Percentiles rank a stretch among this genome's conserved stretches.
Evolutionary conservation across 768 basidiomycete species (phyloP).

Genomic region (Tulasnella sp.): DNA sequence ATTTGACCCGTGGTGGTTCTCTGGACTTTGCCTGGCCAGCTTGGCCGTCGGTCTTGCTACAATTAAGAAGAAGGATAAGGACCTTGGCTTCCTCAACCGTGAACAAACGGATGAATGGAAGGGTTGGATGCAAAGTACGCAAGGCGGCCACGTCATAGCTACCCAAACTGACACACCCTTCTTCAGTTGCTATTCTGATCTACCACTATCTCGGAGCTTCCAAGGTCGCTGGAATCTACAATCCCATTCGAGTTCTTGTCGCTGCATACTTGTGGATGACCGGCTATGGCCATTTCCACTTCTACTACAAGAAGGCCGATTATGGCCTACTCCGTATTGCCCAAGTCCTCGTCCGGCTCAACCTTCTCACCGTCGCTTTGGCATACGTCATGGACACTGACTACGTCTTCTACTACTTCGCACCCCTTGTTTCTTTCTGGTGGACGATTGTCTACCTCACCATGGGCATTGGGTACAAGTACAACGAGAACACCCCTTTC

Average conservation of each 20-base stretch:
- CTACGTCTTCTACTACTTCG: conserved; percentile 84
- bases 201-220: conserved; percentile 90
- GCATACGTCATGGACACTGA: conserved; percentile 87
- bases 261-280: conserved; percentile 92
- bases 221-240: conserved; percentile 81
- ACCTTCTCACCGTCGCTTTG: conserved; percentile 67
- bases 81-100: conserved; percentile 78
- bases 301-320: conserved; percentile 81
- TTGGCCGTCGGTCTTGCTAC: conserved; percentile 50
- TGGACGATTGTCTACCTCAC: conserved; percentile 77
- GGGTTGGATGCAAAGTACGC: conserved; percentile 92
- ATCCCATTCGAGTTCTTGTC: conserved; percentile 77
- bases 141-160: background rate
- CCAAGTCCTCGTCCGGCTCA: conserved; percentile 69
- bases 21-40: conserved; percentile 38
- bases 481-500: conserved; percentile 59
- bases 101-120: conserved; percentile 97
- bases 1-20: conserved; percentile 58
- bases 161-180: background rate
- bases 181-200: conserved; percentile 70
- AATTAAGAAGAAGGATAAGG: conserved; percentile 60
- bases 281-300: conserved; percentile 81
- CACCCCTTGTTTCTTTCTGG: conserved; percentile 84
- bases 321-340: conserved; percentile 68
- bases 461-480: conserved; percentile 52